A percentile compares a stretch with the other conserved stretches of the same genome.
phyloP scores from a whole-genome alignment of 805 yeast species.

The Wickerhamomyces alni region DNA sequence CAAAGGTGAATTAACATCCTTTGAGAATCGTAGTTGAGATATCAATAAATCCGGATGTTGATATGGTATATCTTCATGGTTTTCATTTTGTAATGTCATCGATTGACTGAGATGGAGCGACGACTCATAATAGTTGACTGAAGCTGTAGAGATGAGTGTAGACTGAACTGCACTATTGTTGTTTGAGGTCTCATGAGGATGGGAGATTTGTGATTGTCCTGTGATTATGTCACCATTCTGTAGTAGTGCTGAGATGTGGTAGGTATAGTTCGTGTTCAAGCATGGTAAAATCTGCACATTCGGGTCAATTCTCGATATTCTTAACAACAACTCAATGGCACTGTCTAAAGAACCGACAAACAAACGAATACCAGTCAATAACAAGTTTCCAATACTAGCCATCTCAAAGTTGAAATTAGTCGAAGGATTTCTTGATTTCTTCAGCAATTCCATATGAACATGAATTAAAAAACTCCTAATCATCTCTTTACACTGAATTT shows the following conservation, averaged over 20 bases:
- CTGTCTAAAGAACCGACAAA: slow-evolving; percentile 82
- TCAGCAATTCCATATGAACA: slow-evolving; percentile 69
- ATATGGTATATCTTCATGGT: slow-evolving; percentile 54
- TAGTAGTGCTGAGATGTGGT: slow-evolving; percentile 76
- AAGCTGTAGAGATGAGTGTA: slow-evolving; percentile 10
- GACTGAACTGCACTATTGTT: not conserved
- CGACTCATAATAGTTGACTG: slow-evolving; percentile 12
- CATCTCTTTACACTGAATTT: slow-evolving; percentile 58
- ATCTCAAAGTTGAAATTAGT: slow-evolving; percentile 64
- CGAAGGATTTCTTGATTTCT: slow-evolving; percentile 49
- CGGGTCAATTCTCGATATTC: slow-evolving; percentile 55
- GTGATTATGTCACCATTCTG: slow-evolving; percentile 67
- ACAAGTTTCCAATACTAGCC: slow-evolving; percentile 82
- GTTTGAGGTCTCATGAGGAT: slow-evolving; percentile 55
- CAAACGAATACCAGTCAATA: slow-evolving; percentile 73
- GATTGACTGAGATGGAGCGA: not conserved
- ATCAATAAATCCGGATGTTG: slow-evolving; percentile 72
- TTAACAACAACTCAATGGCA: slow-evolving; percentile 68
- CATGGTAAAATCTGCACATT: slow-evolving; percentile 66
- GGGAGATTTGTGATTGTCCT: slow-evolving; percentile 92
- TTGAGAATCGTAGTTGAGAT: slow-evolving; percentile 71
- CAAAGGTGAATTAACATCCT: slow-evolving; percentile 54
- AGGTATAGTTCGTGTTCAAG: slow-evolving; percentile 75
- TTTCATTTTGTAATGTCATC: not conserved
- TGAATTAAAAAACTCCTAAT: slow-evolving; percentile 72